Evolutionary conservation across 2,329 filamentous ascomycete species (phyloP), one percentile per base, ranked within the genome.

Genomic region (Sordariomycetes sp.): DNA sequence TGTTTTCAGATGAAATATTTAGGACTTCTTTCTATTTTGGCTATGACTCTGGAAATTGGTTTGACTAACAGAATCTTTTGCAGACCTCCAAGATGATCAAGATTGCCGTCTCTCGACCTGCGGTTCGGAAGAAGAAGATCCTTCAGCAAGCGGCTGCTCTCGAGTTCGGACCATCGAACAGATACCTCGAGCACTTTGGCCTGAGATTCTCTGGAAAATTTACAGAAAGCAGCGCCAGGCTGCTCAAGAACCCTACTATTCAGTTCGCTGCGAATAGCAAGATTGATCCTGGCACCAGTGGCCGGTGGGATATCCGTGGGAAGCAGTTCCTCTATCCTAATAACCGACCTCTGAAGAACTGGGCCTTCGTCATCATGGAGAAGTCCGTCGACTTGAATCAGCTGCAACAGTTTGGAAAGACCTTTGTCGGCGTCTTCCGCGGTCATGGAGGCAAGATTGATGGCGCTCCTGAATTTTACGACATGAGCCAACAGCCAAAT

Each of bases 61-160:
- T 4, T 20, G 42, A n/a, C 42, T 48, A 22, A 48, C 42, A 10
- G 42, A 10, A n/a, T 48, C 15, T 2, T 24, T 50, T 35, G 20
- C 32, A 95, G 72, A 96, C 92, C 0, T 74, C 85, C 0, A 72
- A 79, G 5, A 99, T 99, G 94, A 96, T 99, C 74, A 92, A 87
- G 69, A 90, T 92, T 64, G 91, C 92, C 0, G 92, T 96, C 4
- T 89, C 87, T 6, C 79, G 85, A 1, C 94, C 94, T 0, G 67
- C 68, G 0, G 68, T 83, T 34, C 87, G 94, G n/a, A 80, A 82
- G 62, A 63, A 67, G 0, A 81, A 87, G 22, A 90, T 97, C 54
- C 68, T 79, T 3, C 87, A 87, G 17, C 80, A 96, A 10, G 66
- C 72, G 0, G 42, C 42, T 20, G 42, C 42, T 4, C 42, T 48